Conservation (phyloP, 2,329 filamentous ascomycete species). For the Colletotrichum trifolii region DNA sequence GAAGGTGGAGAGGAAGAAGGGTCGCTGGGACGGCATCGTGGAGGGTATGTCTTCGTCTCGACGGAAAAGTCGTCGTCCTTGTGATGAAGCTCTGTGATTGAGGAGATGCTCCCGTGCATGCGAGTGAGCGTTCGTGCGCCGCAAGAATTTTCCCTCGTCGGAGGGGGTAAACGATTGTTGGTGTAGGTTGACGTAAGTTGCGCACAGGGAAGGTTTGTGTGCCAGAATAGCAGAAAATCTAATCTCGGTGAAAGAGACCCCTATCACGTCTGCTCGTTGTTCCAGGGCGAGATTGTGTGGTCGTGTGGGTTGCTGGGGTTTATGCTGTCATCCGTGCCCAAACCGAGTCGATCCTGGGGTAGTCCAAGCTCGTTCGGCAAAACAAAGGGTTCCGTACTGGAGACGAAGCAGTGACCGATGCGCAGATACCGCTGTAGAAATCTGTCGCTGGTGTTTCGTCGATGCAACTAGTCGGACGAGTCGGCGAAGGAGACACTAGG, state of each 20-base stretch:
- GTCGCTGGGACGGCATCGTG: slow-evolving; percentile 63
- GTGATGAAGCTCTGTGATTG: slow-evolving; percentile 4
- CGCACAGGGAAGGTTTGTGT: slow-evolving; percentile 14
- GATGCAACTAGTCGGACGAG: neutral
- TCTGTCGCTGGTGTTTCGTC: neutral
- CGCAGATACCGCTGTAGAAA: slow-evolving; percentile 3
- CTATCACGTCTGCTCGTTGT: slow-evolving; percentile 15
- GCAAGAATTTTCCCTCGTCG: neutral
- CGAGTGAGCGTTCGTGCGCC: slow-evolving; percentile 5
- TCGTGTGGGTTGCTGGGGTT: slow-evolving; percentile 26
- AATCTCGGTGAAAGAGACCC: slow-evolving; percentile 26
- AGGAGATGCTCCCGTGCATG: neutral
- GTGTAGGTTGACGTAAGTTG: slow-evolving; percentile 23
- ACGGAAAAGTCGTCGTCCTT: neutral
- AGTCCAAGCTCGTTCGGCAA: slow-evolving; percentile 25
- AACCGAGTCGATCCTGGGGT: slow-evolving; percentile 29
- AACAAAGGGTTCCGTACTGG: slow-evolving; percentile 26
- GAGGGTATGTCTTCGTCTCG: slow-evolving; percentile 3
- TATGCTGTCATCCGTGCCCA: slow-evolving; percentile 35
- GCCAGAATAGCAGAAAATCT: slow-evolving; percentile 17
- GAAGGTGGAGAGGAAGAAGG: slow-evolving; percentile 67
- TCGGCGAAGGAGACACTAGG: neutral
- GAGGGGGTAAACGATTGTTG: neutral
- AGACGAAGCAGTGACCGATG: slow-evolving; percentile 4
- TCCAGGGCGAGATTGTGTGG: slow-evolving; percentile 2